These are phyloP conservation scores for Piloderma croceum DNA, from an alignment of 768 basidiomycete genomes.

Conservation along the genomic window DNA sequence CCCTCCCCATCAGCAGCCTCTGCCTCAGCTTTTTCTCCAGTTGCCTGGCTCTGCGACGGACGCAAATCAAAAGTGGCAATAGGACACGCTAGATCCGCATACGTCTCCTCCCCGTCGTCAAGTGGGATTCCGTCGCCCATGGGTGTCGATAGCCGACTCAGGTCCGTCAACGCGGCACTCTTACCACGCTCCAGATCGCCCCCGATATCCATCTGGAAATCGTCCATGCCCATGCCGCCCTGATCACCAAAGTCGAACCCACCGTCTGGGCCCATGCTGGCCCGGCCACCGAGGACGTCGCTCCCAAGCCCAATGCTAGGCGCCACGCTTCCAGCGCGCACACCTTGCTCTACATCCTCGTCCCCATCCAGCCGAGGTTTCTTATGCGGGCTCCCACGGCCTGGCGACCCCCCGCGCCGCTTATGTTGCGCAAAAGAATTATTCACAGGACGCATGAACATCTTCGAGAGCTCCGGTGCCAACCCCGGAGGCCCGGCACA, in stretches of 20 bases:
- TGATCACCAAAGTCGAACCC: conserved; percentile 61
- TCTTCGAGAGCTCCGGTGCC: conserved; percentile 70
- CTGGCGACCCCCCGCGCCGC: conserved; percentile 55
- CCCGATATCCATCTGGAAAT: conserved; percentile 68
- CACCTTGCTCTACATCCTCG: conserved; percentile 65
- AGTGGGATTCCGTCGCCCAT: conserved; percentile 45
- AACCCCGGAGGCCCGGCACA: conserved; percentile 83
- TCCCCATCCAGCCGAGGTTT: conserved; percentile 56
- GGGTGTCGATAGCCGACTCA: conserved; percentile 64
- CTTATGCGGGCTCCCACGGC: conserved; percentile 48
- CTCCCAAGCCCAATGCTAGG: conserved; percentile 56
- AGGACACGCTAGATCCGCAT: conserved; percentile 66
- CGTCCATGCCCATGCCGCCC: conserved; percentile 47
- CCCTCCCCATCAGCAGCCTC: conserved; percentile 45
- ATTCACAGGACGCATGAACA: conserved; percentile 77
- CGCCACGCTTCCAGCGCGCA: conserved; percentile 61
- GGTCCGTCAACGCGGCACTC: conserved; percentile 50
- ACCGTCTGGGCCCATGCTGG: conserved; percentile 50
- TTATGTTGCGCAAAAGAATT: conserved; percentile 46
- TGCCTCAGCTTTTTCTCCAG: conserved; percentile 36
- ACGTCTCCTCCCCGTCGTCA: conserved; percentile 59
- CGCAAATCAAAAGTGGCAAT: conserved; percentile 78
- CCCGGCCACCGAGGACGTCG: conserved; percentile 46
- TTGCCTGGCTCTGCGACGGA: conserved; percentile 44
- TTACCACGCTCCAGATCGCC: conserved; percentile 37